A percentile compares a stretch with the other conserved stretches of the same genome.
These are phyloP conservation scores for Trypanosomatidae sp. DNA, from an alignment of 208 protist species.

Conservation along the genomic window DNA sequence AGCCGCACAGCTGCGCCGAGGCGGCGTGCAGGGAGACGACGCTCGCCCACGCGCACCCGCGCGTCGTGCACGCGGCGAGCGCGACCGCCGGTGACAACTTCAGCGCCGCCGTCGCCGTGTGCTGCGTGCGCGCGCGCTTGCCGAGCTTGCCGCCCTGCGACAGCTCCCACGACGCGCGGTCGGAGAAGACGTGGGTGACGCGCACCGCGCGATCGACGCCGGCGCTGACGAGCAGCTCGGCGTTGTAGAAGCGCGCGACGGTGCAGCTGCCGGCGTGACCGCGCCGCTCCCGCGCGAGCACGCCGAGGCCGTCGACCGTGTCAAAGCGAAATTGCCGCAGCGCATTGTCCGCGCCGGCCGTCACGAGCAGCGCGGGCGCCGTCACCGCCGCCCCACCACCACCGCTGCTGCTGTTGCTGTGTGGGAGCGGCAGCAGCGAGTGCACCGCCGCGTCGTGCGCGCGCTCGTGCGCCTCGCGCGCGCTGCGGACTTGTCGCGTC, in stretches of 20 bases:
- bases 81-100: conserved; percentile 62
- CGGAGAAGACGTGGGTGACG: conserved; percentile 83
- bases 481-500: conserved; percentile 51
- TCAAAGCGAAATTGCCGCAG: conserved; percentile 86
- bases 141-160: conserved; percentile 78
- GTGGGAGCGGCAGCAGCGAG: conserved; percentile 23
- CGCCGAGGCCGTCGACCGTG: conserved; percentile 68
- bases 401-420: neutral
- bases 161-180: conserved; percentile 81
- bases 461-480: conserved; percentile 43
- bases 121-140: conserved; percentile 43
- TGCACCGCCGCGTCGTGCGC: conserved; percentile 67
- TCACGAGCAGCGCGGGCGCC: conserved; percentile 39
- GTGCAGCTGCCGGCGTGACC: conserved; percentile 79
- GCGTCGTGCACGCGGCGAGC: conserved; percentile 39
- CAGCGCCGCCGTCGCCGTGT: conserved; percentile 35
- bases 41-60: conserved; percentile 83
- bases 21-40: conserved; percentile 67
- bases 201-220: conserved; percentile 63
- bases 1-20: conserved; percentile 51
- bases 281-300: conserved; percentile 72
- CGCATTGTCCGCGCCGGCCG: conserved; percentile 80
- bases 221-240: conserved; percentile 65
- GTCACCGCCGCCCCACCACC: too few species aligned
- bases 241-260: conserved; percentile 71